phyloP scores from a whole-genome alignment of 176 grass and related monocot genomes.

The Ensete ventricosum region DNA sequence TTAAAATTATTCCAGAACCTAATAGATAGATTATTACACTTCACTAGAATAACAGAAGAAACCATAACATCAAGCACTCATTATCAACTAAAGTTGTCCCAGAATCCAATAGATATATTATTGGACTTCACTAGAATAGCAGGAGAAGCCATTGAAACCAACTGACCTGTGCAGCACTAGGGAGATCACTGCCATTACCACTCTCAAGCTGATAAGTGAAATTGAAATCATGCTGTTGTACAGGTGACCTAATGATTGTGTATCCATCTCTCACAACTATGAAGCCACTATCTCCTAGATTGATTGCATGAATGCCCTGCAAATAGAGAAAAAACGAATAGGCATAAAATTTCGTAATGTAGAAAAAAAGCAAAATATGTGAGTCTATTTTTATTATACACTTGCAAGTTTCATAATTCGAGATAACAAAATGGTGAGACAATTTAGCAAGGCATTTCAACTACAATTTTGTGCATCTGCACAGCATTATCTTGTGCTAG shows the following conservation, averaged over 20 bases:
- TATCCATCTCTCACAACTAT: conserved; percentile 78
- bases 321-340: neutral
- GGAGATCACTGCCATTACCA: conserved; percentile 87
- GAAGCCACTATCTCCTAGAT: conserved; percentile 93
- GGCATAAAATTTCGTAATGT: no score
- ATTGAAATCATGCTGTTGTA: conserved; percentile 98
- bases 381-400: neutral
- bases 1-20: no score
- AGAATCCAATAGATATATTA: no score
- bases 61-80: no score
- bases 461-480: no score
- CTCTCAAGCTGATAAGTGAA: conserved; percentile 95
- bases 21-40: no score
- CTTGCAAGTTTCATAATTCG: neutral
- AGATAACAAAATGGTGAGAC: neutral
- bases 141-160: neutral
- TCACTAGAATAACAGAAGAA: neutral
- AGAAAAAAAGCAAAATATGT: neutral
- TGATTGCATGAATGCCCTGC: conserved; percentile 74
- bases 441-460: no score
- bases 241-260: conserved; percentile 78
- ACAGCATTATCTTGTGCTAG: no score
- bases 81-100: no score
- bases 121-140: neutral
- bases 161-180: conserved; percentile 82